Percentiles rank a stretch among this genome's conserved stretches.
Conservation (phyloP, 1,139 yeast genomes). For the Nadsonia commutata region DNA sequence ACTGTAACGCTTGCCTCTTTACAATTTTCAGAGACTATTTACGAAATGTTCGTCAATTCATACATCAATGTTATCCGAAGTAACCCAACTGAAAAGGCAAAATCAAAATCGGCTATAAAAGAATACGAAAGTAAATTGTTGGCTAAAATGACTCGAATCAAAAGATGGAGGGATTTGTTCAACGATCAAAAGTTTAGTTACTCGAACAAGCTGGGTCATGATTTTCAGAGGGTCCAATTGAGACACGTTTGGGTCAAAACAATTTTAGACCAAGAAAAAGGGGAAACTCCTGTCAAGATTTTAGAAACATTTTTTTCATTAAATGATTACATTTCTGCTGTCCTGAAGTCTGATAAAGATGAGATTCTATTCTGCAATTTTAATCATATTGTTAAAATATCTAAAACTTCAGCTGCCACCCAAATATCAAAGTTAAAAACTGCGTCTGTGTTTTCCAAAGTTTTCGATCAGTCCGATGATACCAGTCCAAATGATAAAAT, state of each 20-base stretch:
- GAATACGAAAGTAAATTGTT: slow-evolving; percentile 19
- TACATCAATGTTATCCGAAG: not conserved
- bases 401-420: slow-evolving; percentile 34
- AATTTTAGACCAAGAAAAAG: slow-evolving; percentile 24
- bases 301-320: slow-evolving; percentile 13
- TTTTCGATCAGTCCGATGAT: slow-evolving; percentile 22
- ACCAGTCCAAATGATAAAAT: slow-evolving; percentile 17
- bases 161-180: slow-evolving; percentile 13
- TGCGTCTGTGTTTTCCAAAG: slow-evolving; percentile 47
- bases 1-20: not conserved
- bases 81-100: not conserved
- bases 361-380: slow-evolving; percentile 24
- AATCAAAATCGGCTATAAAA: slow-evolving; percentile 18
- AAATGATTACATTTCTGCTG: not conserved
- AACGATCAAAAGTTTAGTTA: slow-evolving; percentile 12
- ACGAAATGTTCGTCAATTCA: slow-evolving; percentile 5
- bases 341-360: not conserved
- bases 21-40: slow-evolving; percentile 7
- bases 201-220: not conserved
- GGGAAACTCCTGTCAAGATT: slow-evolving; percentile 18
- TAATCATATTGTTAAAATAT: slow-evolving; percentile 43
- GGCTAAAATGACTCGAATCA: slow-evolving; percentile 8
- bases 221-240: slow-evolving; percentile 5
- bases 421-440: slow-evolving; percentile 58
- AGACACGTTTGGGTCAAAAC: slow-evolving; percentile 31